A percentile compares a stretch with the other conserved stretches of the same genome.
Conservation (phyloP, 345 rosid species). For the Euphorbia tirucalli region DNA sequence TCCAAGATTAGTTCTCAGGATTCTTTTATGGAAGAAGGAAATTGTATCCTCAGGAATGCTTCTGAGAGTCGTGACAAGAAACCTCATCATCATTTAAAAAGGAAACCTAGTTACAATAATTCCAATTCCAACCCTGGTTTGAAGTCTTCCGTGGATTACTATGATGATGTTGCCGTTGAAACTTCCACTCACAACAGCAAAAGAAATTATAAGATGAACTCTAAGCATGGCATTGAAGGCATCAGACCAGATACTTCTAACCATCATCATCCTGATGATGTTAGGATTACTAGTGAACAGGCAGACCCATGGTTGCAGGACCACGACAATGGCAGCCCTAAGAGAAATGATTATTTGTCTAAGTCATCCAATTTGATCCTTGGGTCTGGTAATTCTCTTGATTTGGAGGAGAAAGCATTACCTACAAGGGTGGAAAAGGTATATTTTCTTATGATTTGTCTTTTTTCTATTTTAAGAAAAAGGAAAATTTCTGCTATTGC, state of each 20-base stretch:
- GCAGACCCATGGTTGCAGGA: slow-evolving; percentile 33
- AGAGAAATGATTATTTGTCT: slow-evolving; percentile 36
- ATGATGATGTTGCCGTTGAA: slow-evolving; percentile 45
- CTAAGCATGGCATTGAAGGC: slow-evolving; percentile 46
- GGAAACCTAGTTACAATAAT: slow-evolving; percentile 39
- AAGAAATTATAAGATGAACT: slow-evolving; percentile 35
- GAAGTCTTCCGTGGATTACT: slow-evolving; percentile 37
- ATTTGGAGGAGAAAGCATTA: slow-evolving; percentile 41
- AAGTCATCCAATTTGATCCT: slow-evolving; percentile 41
- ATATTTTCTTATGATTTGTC: background rate
- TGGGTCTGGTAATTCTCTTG: slow-evolving; percentile 40
- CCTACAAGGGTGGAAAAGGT: slow-evolving; percentile 47
- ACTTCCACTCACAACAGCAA: slow-evolving; percentile 32
- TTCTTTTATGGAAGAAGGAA: slow-evolving; percentile 40
- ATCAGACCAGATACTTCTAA: slow-evolving; percentile 40
- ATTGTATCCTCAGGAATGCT: slow-evolving; percentile 28
- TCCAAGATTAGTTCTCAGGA: slow-evolving; percentile 43
- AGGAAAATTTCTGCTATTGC: too few relatives aligned
- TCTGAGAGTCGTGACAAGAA: slow-evolving; percentile 44
- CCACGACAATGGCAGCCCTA: slow-evolving; percentile 24
- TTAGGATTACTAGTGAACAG: slow-evolving; percentile 31
- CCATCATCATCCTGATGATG: slow-evolving; percentile 31
- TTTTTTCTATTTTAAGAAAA: background rate
- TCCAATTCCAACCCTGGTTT: slow-evolving; percentile 35
- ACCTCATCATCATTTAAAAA: slow-evolving; percentile 38